A percentile compares a stretch with the other conserved stretches of the same genome.
Evolutionary conservation across 371 early-diverging fungal species (phyloP).

Genomic region (Batkoa obscura): DNA sequence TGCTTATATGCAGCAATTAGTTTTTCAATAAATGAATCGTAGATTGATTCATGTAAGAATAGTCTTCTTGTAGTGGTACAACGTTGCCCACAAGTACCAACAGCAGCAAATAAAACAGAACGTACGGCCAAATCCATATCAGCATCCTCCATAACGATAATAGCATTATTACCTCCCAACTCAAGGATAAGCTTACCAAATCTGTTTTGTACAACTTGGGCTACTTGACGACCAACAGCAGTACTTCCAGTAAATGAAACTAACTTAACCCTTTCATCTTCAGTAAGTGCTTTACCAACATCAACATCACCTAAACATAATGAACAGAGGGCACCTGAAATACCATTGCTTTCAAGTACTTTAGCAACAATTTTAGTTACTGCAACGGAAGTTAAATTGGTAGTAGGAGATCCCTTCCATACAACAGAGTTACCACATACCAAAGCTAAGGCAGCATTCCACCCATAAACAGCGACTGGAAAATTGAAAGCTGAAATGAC

Average conservation of each 20-base stretch:
- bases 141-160: conserved; percentile 84
- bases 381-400: conserved; percentile 68
- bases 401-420: conserved; percentile 91
- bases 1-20: conserved; percentile 73
- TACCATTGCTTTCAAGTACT: conserved; percentile 62
- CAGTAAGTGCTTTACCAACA: conserved; percentile 59
- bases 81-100: conserved; percentile 92
- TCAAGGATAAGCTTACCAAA: conserved; percentile 80
- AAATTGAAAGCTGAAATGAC: conserved; percentile 93
- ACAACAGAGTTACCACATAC: conserved; percentile 86
- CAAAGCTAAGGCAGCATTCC: conserved; percentile 85
- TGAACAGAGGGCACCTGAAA: conserved; percentile 79
- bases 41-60: conserved; percentile 74
- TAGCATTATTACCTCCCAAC: conserved; percentile 93
- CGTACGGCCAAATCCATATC: conserved; percentile 81
- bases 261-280: conserved; percentile 52
- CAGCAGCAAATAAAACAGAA: conserved; percentile 84
- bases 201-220: conserved; percentile 57
- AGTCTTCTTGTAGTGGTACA: conserved; percentile 90
- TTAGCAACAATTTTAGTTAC: conserved; percentile 72
- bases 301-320: conserved; percentile 78
- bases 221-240: conserved; percentile 48
- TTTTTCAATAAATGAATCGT: conserved; percentile 62
- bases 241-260: conserved; percentile 74
- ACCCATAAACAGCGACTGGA: conserved; percentile 54